Conservation (phyloP, 202 grass and related monocot genomes). For the Zoysia matrella region DNA sequence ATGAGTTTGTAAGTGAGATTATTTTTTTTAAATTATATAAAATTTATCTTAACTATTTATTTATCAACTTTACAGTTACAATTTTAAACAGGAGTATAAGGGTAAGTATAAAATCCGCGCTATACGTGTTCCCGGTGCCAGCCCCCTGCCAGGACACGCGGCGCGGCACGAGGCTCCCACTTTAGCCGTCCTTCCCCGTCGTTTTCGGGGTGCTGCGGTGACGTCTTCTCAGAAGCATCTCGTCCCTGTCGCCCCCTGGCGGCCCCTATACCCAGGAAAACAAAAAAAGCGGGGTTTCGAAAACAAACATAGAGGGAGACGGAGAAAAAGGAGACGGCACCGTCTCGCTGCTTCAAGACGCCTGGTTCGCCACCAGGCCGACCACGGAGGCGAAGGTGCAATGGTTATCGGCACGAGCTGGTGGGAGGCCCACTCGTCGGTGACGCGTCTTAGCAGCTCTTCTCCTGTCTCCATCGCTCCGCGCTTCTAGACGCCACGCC, state of each 20-base stretch:
- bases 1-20: too few species aligned
- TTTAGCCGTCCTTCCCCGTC: not conserved
- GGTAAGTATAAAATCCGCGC: too few species aligned
- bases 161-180: not conserved
- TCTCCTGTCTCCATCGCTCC: too few species aligned
- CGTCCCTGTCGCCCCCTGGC: not conserved
- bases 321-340: conserved; percentile 10
- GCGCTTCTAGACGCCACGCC: too few species aligned
- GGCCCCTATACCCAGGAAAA: too few species aligned
- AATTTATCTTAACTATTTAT: too few species aligned
- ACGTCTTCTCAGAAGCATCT: conserved; percentile 32
- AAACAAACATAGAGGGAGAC: too few species aligned
- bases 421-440: not conserved
- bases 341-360: not conserved
- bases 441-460: not conserved
- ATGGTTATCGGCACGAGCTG: not conserved
- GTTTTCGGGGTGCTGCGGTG: not conserved
- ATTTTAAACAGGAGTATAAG: too few species aligned
- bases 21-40: too few species aligned
- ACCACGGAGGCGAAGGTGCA: not conserved
- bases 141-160: not conserved
- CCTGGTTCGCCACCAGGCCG: not conserved
- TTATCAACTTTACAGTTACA: too few species aligned
- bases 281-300: too few species aligned
- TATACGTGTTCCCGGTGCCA: not conserved